phyloP scores from a whole-genome alignment of 495 filamentous ascomycete genomes.

The Trichoderma virens region DNA sequence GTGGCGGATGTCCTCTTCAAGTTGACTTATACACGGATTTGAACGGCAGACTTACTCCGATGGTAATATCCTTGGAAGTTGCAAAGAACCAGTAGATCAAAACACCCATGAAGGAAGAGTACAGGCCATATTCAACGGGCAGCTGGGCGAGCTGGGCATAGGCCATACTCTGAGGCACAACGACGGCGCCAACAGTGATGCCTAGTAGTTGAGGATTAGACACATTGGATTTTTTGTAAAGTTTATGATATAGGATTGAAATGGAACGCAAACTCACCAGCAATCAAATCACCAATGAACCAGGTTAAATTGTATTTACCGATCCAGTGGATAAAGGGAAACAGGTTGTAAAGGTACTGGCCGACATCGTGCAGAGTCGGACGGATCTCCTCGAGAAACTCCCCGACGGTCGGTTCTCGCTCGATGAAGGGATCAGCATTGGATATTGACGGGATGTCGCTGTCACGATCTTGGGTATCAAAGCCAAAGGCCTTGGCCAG shows the following conservation, averaged over 20 bases:
- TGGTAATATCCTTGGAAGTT: conserved; percentile 62
- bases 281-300: conserved; percentile 28
- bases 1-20: not conserved
- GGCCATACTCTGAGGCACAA: conserved; percentile 58
- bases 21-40: conserved; percentile 5
- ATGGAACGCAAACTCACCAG: conserved; percentile 7
- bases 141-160: conserved; percentile 55
- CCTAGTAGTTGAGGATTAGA: conserved; percentile 17
- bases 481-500: conserved; percentile 8
- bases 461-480: not conserved
- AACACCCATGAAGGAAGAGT: conserved; percentile 61
- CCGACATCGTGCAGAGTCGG: conserved; percentile 43
- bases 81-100: conserved; percentile 62
- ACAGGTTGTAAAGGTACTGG: conserved; percentile 37
- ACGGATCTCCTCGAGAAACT: conserved; percentile 53
- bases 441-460: conserved; percentile 1
- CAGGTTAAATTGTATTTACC: conserved; percentile 28
- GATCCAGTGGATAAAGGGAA: conserved; percentile 25
- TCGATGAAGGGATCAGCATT: conserved; percentile 52
- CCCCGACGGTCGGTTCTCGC: conserved; percentile 57
- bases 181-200: conserved; percentile 34
- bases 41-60: conserved; percentile 54
- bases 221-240: not conserved
- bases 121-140: conserved; percentile 52
- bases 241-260: not conserved